phyloP scores from a whole-genome alignment of 208 protist species.

The Wallacemonas sp. region DNA sequence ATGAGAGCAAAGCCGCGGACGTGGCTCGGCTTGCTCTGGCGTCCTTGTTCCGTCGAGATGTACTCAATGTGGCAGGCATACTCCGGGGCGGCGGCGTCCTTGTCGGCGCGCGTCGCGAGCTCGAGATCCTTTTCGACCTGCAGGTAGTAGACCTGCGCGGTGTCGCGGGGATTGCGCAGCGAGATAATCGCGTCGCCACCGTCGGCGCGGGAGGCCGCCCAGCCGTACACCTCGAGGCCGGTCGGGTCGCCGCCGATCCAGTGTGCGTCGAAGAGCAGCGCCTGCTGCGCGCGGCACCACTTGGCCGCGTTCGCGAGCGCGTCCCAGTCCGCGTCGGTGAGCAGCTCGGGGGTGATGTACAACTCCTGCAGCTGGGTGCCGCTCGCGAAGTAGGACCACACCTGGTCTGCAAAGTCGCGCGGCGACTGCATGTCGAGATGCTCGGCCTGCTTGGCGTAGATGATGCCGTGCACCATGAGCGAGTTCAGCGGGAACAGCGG shows the following conservation, averaged over 20 bases:
- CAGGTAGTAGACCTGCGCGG: constrained; percentile 10
- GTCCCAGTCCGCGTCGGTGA: constrained; percentile 13
- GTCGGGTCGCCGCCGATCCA: constrained; percentile 14
- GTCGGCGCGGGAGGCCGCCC: background rate
- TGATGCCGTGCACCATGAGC: constrained; percentile 12
- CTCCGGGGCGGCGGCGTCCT: background rate
- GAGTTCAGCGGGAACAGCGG: constrained; percentile 7
- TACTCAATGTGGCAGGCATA: background rate
- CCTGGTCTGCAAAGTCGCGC: constrained; percentile 10
- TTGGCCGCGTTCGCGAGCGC: constrained; percentile 3
- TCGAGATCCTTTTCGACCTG: background rate
- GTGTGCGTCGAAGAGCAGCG: constrained; percentile 5
- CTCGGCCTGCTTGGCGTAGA: constrained; percentile 11
- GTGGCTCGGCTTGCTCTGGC: constrained; percentile 4
- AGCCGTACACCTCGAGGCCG: constrained; percentile 5
- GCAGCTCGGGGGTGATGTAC: constrained; percentile 7
- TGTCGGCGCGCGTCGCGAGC: background rate
- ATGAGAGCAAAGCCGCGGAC: constrained; percentile 2
- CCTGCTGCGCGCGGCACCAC: constrained; percentile 1
- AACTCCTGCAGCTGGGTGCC: constrained; percentile 8
- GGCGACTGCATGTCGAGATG: constrained; percentile 7
- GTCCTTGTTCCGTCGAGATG: constrained; percentile 6
- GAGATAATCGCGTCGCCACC: background rate
- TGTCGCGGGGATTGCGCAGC: constrained; percentile 10
- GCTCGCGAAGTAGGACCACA: constrained; percentile 13